A percentile compares a stretch with the other conserved stretches of the same genome.
Conservation (phyloP, 2,329 filamentous ascomycete genomes). For the Rutstroemia sydowiana region DNA sequence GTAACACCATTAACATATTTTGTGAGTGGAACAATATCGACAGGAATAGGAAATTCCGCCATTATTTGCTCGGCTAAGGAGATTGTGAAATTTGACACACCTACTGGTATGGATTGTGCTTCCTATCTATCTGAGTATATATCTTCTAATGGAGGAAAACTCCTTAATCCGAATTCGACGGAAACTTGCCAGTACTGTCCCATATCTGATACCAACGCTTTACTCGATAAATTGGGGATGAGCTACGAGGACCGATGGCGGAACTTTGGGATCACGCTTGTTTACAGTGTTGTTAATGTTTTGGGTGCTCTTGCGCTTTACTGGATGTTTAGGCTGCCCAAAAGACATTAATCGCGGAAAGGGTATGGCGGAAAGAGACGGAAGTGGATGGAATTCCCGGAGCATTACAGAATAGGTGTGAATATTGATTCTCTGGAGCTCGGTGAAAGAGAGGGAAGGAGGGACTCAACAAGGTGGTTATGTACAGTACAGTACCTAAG, state of each 20-base stretch:
- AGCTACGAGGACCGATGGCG: conserved; percentile 59
- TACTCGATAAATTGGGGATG: conserved; percentile 51
- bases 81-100: conserved; percentile 36
- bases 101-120: conserved; percentile 47
- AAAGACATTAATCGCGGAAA: conserved; percentile 16
- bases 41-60: conserved; percentile 58
- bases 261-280: conserved; percentile 45
- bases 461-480: too few species aligned
- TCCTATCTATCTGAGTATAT: conserved; percentile 50
- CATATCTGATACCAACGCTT: conserved; percentile 50
- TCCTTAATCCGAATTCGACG: conserved; percentile 50
- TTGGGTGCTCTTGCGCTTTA: conserved; percentile 45
- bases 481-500: too few species aligned
- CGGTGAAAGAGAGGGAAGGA: too few species aligned
- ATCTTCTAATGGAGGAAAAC: conserved; percentile 34
- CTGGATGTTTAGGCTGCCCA: conserved; percentile 41
- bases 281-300: conserved; percentile 46
- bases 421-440: too few species aligned
- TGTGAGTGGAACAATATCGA: conserved; percentile 62
- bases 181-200: conserved; percentile 52
- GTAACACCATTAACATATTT: conserved; percentile 78
- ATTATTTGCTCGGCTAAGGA: conserved; percentile 55
- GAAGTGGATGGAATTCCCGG: too few species aligned
- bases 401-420: too few species aligned
- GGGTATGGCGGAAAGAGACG: too few species aligned